phyloP scores from a whole-genome alignment of 345 rosid genomes.

The Leavenworthia alabamica region DNA sequence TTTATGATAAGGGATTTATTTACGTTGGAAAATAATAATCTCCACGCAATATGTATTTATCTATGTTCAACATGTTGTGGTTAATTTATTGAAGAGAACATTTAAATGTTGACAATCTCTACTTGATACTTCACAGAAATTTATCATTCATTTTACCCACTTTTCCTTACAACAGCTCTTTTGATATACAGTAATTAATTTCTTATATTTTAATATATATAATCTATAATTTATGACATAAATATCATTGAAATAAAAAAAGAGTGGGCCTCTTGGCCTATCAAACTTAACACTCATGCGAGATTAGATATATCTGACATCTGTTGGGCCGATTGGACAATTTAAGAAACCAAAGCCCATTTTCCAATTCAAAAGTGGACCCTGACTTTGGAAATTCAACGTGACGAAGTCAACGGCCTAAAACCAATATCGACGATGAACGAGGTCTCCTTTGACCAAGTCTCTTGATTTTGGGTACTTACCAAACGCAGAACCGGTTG shows the following conservation, averaged over 20 bases:
- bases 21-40: background rate
- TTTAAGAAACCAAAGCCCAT: background rate
- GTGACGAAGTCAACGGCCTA: background rate
- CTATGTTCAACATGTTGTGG: background rate
- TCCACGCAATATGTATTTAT: background rate
- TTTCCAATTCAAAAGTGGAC: background rate
- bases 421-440: background rate
- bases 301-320: background rate
- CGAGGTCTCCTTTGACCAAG: background rate
- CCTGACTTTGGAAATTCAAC: background rate
- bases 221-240: too few species aligned
- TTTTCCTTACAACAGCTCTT: background rate
- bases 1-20: background rate
- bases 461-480: background rate
- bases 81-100: background rate
- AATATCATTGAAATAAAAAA: background rate
- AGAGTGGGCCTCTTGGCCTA: background rate
- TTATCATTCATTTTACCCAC: background rate
- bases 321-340: background rate
- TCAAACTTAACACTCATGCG: background rate
- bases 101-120: background rate
- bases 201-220: background rate
- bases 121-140: background rate
- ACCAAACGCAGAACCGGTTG: conserved; percentile 13
- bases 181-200: background rate